Evolutionary conservation across 305 asterid genomes (phyloP), one percentile per base, ranked within the genome.

Genomic region (Fraxinus angustifolia): DNA sequence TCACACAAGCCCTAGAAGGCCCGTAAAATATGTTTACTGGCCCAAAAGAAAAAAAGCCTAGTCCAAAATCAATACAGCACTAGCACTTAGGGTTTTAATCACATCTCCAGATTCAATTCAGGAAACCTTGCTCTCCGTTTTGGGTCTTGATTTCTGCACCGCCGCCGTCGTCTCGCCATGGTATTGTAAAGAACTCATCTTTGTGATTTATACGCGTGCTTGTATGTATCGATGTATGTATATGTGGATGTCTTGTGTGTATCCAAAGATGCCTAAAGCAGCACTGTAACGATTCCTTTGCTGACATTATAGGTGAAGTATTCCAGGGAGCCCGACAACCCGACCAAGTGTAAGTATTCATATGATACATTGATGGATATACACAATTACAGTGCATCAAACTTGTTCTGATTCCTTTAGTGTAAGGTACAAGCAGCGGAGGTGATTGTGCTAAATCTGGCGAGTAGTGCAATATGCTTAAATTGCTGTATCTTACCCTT

Each of bases 291-390:
- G 10, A 68, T 28, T 67, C n/a, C 1, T 31, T 68, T 14, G 21
- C 73, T 28, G 19, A 73, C 16, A n/a, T 2, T 80, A 36, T 79
- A 89, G 94, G 97, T 92, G 91, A 94, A 92, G 89, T 94, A 93
- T 84, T 93, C 98, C 12, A 90, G 81, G 82, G 98, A 93, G 84
- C 95, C 98, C 0, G 93, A 89, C 34, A 93, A 93, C 77, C 83
- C 73, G 23, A 92, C 98, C 80, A 94, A 94, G 85, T 90, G 98
- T 94, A 84, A 76, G 86, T 75, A 16, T 30, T 50, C 62, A 50
- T 17, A 68, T 68, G 74, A 12, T 68, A 28, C 3, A 16, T 2
- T 14, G n/a, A 30, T 16, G 62, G 62, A 50, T 50, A 16, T 50
- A 4, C 71, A 2, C 21, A 28, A 1, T 2, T 23, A 14, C 74